Base-by-base conservation (phyloP, 129 eudicot species). In the Flaveria linearis region DNA sequence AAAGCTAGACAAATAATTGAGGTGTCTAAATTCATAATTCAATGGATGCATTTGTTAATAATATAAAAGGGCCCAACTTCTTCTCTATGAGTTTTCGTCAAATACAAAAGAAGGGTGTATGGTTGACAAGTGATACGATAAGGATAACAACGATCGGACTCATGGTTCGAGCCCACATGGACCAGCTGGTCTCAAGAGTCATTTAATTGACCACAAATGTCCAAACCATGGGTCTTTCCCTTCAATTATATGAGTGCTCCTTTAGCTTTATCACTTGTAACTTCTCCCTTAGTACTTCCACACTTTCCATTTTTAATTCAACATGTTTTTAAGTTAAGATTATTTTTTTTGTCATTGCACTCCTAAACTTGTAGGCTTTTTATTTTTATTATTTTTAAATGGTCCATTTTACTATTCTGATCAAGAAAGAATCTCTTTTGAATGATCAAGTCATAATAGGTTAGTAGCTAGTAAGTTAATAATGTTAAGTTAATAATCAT, bases 111-210 rank as follows among this genome's bases (percentile, higher is more conserved):
- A 51, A 25, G 23, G 68, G 78, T 72, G 57, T 58, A 47, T 47
- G 77, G 63, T 78, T 22, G 55, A 47, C 77, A 71, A 78, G 18
- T 78, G 72, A 76, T 70, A 11, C 69, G 69, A 41, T 63, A 45
- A 78, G 13, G 23, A 76, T 33, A 45, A 3, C 42, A 61, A 4
- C 20, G 33, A 42, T 41, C n/a, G 25, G 15, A 47, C 9, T 18
- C 73, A 13, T 49, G 80, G 65, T 28, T 30, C 36, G 36, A 30
- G 36, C 36, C 36, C 36, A 30, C 36, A 30, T 75, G 39, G 72
- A 46, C 64, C 78, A 43, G 56, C 4, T 57, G 28, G 66, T n/a
- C 56, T 30, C 61, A 9, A 71, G 4, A 8, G 26, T 57, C 68
- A 15, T 39, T 47, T 26, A 14, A 2, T 62, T 41, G 4, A 23